A percentile compares a stretch with the other conserved stretches of the same genome.
phyloP scores from a whole-genome alignment of 2,329 filamentous ascomycete species.

The Scortechinia acanthostroma region DNA sequence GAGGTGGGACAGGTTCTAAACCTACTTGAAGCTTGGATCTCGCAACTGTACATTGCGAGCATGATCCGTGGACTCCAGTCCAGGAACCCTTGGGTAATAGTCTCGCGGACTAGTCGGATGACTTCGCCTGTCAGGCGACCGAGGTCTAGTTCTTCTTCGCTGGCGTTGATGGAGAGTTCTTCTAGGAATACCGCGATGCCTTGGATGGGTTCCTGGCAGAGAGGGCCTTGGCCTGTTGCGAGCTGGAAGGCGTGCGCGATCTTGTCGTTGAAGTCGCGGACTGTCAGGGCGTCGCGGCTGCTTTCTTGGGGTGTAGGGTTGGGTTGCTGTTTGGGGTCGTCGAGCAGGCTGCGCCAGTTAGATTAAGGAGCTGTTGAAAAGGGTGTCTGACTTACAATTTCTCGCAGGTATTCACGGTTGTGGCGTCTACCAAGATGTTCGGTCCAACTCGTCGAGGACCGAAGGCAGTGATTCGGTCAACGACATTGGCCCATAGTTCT shows the following conservation, averaged over 20 bases:
- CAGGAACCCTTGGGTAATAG: slow-evolving; percentile 78
- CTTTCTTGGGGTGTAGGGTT: slow-evolving; percentile 15
- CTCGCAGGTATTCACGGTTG: slow-evolving; percentile 62
- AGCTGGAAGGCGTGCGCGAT: slow-evolving; percentile 92
- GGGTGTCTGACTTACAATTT: slow-evolving; percentile 46
- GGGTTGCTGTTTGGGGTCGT: slow-evolving; percentile 14
- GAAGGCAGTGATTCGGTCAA: slow-evolving; percentile 82
- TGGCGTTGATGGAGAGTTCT: slow-evolving; percentile 57
- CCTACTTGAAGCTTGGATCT: slow-evolving; percentile 79
- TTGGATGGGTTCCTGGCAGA: slow-evolving; percentile 89
- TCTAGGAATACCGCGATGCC: slow-evolving; percentile 88
- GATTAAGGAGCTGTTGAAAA: slow-evolving; percentile 5
- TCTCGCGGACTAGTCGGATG: slow-evolving; percentile 78
- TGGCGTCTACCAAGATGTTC: slow-evolving; percentile 82
- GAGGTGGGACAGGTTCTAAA: neutral
- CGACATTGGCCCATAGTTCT: slow-evolving; percentile 70
- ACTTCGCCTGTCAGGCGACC: slow-evolving; percentile 85
- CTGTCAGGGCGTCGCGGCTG: slow-evolving; percentile 40
- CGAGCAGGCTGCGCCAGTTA: slow-evolving; percentile 15
- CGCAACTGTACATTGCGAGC: slow-evolving; percentile 94
- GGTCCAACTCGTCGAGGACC: slow-evolving; percentile 79
- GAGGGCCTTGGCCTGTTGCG: slow-evolving; percentile 76
- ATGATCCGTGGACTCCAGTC: slow-evolving; percentile 95
- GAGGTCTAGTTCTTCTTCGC: slow-evolving; percentile 46
- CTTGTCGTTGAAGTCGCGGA: slow-evolving; percentile 77